phyloP scores from a whole-genome alignment of 2,329 filamentous ascomycete species.

The Aspergillus fijiensis region DNA sequence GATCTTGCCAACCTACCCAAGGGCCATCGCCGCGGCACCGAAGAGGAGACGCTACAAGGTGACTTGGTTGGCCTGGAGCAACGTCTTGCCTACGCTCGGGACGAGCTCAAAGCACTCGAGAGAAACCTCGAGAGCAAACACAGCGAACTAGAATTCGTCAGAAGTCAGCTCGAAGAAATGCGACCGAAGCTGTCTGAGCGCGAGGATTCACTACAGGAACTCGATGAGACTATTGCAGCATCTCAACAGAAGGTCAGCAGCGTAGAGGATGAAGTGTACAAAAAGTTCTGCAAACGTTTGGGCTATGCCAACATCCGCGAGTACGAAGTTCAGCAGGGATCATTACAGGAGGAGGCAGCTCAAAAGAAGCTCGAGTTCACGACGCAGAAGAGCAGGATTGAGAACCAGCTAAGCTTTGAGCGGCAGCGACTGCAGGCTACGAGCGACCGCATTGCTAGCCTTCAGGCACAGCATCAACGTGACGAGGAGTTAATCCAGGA shows the following conservation, averaged over 20 bases:
- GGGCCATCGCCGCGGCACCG: constrained; percentile 69
- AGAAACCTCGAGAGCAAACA: constrained; percentile 83
- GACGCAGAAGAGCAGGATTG: constrained; percentile 66
- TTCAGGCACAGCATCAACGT: constrained; percentile 66
- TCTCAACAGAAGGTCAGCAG: constrained; percentile 67
- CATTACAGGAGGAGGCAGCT: constrained; percentile 82
- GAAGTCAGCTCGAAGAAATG: constrained; percentile 71
- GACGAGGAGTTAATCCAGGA: constrained; percentile 68
- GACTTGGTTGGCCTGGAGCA: constrained; percentile 80
- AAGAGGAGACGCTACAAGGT: constrained; percentile 77
- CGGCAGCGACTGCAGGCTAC: constrained; percentile 72
- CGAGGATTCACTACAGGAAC: constrained; percentile 63
- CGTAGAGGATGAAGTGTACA: constrained; percentile 87
- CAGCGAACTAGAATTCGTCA: constrained; percentile 73
- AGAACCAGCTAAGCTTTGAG: constrained; percentile 62
- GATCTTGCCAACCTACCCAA: constrained; percentile 80
- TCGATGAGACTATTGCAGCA: constrained; percentile 56
- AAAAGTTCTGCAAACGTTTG: constrained; percentile 78
- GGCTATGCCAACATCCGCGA: constrained; percentile 87
- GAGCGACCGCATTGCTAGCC: constrained; percentile 64
- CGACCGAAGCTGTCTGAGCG: constrained; percentile 77
- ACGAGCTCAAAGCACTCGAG: constrained; percentile 74
- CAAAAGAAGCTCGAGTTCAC: constrained; percentile 85
- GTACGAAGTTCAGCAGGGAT: constrained; percentile 91
- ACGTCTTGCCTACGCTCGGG: constrained; percentile 67